A percentile compares a stretch with the other conserved stretches of the same genome.
Conservation (phyloP, 2,329 filamentous ascomycete genomes). For the Diaporthe nobilis region DNA sequence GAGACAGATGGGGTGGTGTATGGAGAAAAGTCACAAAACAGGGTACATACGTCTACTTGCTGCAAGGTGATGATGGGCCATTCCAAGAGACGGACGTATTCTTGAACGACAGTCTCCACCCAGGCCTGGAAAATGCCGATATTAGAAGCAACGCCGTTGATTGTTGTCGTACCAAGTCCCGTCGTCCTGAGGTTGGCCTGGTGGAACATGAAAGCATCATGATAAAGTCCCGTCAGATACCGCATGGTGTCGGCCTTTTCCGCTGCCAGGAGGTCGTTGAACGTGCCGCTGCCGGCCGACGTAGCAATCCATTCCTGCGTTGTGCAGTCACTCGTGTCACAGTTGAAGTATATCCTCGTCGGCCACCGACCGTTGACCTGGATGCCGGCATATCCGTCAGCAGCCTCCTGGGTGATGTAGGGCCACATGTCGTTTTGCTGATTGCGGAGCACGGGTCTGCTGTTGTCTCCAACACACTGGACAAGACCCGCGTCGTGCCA, state of each 20-base stretch:
- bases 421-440: slow-evolving; percentile 30
- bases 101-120: slow-evolving; percentile 11
- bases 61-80: slow-evolving; percentile 9
- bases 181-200: slow-evolving; percentile 21
- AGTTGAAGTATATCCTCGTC: slow-evolving; percentile 25
- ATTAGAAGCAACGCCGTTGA: slow-evolving; percentile 9
- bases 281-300: neutral
- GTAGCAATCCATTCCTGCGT: slow-evolving; percentile 27
- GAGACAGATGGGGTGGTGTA: neutral
- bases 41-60: slow-evolving; percentile 14
- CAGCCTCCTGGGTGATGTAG: neutral
- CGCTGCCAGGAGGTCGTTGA: slow-evolving; percentile 19
- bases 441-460: slow-evolving; percentile 20
- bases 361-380: slow-evolving; percentile 22
- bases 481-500: slow-evolving; percentile 23
- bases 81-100: slow-evolving; percentile 11
- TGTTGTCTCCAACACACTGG: slow-evolving; percentile 25
- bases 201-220: slow-evolving; percentile 21
- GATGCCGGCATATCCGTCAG: neutral
- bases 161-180: slow-evolving; percentile 22
- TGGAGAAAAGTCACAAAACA: neutral
- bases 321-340: neutral
- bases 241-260: slow-evolving; percentile 22
- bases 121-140: slow-evolving; percentile 29
- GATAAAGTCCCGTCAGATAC: slow-evolving; percentile 1